A percentile compares a stretch with the other conserved stretches of the same genome.
Evolutionary conservation across 768 basidiomycete genomes (phyloP).

Genomic region (Trametes cubensis): DNA sequence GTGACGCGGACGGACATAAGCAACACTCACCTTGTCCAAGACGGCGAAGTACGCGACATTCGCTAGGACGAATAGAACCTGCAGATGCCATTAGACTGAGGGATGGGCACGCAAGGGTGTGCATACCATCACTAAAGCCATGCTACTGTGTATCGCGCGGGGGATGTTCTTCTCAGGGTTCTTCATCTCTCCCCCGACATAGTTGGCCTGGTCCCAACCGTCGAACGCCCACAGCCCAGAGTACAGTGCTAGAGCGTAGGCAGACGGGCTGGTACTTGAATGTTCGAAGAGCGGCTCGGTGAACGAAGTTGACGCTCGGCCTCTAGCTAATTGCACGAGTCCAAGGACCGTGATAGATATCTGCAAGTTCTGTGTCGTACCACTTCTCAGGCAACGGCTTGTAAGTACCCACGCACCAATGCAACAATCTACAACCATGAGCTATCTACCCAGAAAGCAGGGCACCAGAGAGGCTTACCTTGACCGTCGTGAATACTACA

Average conservation of each 20-base stretch:
- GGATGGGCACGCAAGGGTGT: neutral
- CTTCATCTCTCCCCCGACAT: conserved; percentile 86
- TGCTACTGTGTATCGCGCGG: conserved; percentile 86
- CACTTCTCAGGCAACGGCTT: neutral
- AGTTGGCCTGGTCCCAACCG: conserved; percentile 95
- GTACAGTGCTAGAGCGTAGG: conserved; percentile 92
- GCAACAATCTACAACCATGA: conserved; percentile 54
- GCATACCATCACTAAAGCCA: conserved; percentile 77
- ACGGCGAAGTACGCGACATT: conserved; percentile 94
- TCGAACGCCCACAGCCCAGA: conserved; percentile 96
- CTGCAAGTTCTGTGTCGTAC: conserved; percentile 40
- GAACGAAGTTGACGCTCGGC: conserved; percentile 70
- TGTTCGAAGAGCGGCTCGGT: conserved; percentile 68
- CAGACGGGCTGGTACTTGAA: conserved; percentile 76
- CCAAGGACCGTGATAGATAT: conserved; percentile 78
- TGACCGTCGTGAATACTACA: conserved; percentile 86
- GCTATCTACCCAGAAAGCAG: neutral
- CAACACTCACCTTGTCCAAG: conserved; percentile 66
- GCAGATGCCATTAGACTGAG: conserved; percentile 3
- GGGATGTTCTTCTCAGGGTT: conserved; percentile 87
- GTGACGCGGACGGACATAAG: too few species aligned
- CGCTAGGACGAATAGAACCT: conserved; percentile 78
- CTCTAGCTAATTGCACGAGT: conserved; percentile 71
- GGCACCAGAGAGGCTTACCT: conserved; percentile 52
- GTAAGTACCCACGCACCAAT: conserved; percentile 48